Evolutionary conservation across 139 green algal genomes (phyloP), one percentile per base, ranked within the genome.

Genomic region (Zygnema cylindricum): DNA sequence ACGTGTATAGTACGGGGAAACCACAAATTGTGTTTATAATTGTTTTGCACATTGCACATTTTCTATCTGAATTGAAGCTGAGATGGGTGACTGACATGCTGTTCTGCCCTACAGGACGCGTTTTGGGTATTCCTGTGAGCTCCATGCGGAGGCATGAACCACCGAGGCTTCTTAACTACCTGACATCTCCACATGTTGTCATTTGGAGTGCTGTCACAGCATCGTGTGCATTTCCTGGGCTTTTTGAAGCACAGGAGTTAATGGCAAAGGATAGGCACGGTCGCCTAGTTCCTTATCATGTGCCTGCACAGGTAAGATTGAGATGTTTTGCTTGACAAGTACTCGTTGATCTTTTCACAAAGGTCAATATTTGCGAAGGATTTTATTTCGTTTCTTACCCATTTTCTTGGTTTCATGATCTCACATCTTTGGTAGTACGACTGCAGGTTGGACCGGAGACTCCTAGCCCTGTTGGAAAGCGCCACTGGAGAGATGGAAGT

Each of bases 111-210:
- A 39, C 76, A 81, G 89, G 90, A 33, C 86, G 90, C 7, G 88
- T 93, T 35, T 40, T 93, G 76, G 63, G 87, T 81, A 88, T 93
- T 30, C 81, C 85, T 81, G 87, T 93, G 57, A 91, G 82, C 55
- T 82, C 75, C 57, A 71, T 88, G 87, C 86, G 83, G 0, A 95
- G 93, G 22, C 95, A 98, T 83, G 97, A 98, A 93, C 96, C 88
- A 49, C 92, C 91, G 36, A 71, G 89, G 21, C 76, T 95, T 69
- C 88, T 95, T n/a, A 95, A 94, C 79, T 94, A 95, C 76, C 90
- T 95, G 0, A 94, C 90, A 30, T 86, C 92, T 23, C 93, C 93
- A 25, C 76, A 95, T 75, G 83, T 95, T 25, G 87, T 95, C 32
- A 90, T 95, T 76, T 95, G 93, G 93, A 90, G 69, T 36, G 93